phyloP scores from a whole-genome alignment of 164 flowering plant species.

The Sextonia rubra region DNA sequence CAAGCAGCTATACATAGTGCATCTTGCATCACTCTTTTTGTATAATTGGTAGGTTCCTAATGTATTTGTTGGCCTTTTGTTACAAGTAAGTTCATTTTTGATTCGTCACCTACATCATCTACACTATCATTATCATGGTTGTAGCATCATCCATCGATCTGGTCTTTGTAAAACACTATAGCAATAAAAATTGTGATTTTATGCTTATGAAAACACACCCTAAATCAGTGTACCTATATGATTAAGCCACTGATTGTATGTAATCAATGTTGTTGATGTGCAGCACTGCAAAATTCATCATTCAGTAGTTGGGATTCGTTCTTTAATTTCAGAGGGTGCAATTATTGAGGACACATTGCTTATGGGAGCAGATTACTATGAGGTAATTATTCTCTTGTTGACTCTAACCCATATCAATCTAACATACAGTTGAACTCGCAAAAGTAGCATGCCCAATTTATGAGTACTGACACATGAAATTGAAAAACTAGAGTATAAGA shows the following conservation, averaged over 20 bases:
- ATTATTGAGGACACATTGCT: slow-evolving; percentile 81
- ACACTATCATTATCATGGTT: too few relatives aligned
- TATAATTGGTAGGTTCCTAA: too few relatives aligned
- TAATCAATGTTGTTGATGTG: background rate
- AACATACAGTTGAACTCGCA: background rate
- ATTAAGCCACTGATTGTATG: too few relatives aligned
- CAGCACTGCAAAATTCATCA: slow-evolving; percentile 97
- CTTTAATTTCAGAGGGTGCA: slow-evolving; percentile 95
- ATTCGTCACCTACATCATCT: too few relatives aligned
- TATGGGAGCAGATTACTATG: slow-evolving; percentile 98
- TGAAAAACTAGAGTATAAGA: background rate
- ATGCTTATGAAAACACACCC: too few relatives aligned
- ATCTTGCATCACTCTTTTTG: background rate
- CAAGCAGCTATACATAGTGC: background rate
- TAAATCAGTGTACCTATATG: too few relatives aligned
- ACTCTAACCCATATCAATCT: background rate
- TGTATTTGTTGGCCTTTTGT: too few relatives aligned
- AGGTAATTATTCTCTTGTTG: slow-evolving; percentile 35
- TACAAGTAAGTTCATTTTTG: too few relatives aligned
- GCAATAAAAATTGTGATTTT: too few relatives aligned
- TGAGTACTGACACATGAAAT: background rate
- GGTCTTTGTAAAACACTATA: too few relatives aligned
- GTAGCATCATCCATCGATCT: too few relatives aligned
- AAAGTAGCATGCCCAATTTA: background rate
- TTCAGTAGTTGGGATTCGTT: slow-evolving; percentile 88